Evolutionary conservation across 352 stramenopile genomes (phyloP), one percentile per base, ranked within the genome.

Genomic region (Phytophthora fragariaefolia): DNA sequence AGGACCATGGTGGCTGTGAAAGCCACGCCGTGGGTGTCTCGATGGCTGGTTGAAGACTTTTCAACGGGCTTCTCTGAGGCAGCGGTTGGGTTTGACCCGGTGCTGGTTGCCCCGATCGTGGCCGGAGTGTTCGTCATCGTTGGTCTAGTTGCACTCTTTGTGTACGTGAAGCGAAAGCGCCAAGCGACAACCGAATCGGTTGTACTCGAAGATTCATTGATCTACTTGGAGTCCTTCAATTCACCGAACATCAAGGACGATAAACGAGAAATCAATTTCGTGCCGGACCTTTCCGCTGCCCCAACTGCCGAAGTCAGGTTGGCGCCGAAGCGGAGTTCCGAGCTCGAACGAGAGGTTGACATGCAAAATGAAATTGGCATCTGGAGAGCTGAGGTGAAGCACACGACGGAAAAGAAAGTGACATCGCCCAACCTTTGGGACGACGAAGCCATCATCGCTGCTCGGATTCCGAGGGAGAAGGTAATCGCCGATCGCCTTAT

Each of bases 391-490:
- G n/a, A n/a, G n/a, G n/a, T n/a, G n/a, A n/a, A n/a, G n/a, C n/a
- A n/a, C n/a, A n/a, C n/a, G n/a, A n/a, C n/a, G n/a, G n/a, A n/a
- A n/a, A n/a, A n/a, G n/a, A n/a, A n/a, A n/a, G n/a, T n/a, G n/a
- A n/a, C n/a, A n/a, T 49, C 48, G 12, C 48, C 43, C 36, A 9
- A 27, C 0, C 46, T 72, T 32, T 77, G 71, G 74, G 70, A 82
- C 48, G 67, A 71, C 49, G 54, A 59, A 45, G 34, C 30, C 10
- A 59, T 77, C 54, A 32, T 55, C 3, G 26, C 58, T 3, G 58
- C 59, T 20, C 62, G 77, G 1, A 79, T 85, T 17, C 71, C 74
- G 3, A 59, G 71, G 20, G 72, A 81, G 28, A 79, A 80, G 27
- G 20, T 85, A 22, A 61, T 62, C 7, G 46, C 65, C 2, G 55